Percentiles rank a stretch among this genome's conserved stretches.
These are phyloP conservation scores for Naganishia albida DNA, from an alignment of 1,284 basidiomycete genomes.

Conservation along the genomic window DNA sequence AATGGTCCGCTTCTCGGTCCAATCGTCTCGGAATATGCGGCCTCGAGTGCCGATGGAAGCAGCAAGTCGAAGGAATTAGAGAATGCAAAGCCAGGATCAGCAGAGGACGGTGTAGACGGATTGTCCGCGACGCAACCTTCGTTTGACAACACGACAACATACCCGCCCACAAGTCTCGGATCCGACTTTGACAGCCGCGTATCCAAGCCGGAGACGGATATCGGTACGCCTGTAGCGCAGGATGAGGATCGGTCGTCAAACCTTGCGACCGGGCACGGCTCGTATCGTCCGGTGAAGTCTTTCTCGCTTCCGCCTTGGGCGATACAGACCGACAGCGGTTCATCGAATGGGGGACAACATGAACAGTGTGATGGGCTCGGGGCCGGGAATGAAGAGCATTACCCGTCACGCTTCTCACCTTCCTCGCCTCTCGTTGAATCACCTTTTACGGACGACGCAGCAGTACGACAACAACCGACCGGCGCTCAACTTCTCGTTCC, in stretches of 20 bases:
- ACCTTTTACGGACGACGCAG: slow-evolving; percentile 21
- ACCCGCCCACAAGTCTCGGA: not conserved
- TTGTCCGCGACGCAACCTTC: not conserved
- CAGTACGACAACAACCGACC: not conserved
- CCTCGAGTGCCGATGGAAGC: not conserved
- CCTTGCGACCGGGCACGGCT: not conserved
- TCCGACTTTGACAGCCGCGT: slow-evolving; percentile 4
- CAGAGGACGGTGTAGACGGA: not conserved
- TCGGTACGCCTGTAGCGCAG: not conserved
- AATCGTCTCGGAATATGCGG: not conserved
- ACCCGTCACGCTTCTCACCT: not conserved
- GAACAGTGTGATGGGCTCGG: no score
- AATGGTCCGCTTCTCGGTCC: not conserved
- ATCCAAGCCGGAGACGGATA: slow-evolving; percentile 2
- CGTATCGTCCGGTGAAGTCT: slow-evolving; percentile 5
- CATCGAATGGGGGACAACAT: not conserved
- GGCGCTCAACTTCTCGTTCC: slow-evolving; percentile 2
- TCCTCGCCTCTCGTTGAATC: slow-evolving; percentile 1
- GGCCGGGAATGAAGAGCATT: not conserved
- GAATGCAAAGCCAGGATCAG: not conserved
- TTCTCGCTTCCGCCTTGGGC: slow-evolving; percentile 19
- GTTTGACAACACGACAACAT: not conserved
- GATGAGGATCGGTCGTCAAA: not conserved
- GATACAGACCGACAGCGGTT: not conserved
- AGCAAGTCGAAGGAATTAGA: not conserved